Evolutionary conservation across 495 filamentous ascomycete species (phyloP).

Genomic region (Lophiotrema nucula): DNA sequence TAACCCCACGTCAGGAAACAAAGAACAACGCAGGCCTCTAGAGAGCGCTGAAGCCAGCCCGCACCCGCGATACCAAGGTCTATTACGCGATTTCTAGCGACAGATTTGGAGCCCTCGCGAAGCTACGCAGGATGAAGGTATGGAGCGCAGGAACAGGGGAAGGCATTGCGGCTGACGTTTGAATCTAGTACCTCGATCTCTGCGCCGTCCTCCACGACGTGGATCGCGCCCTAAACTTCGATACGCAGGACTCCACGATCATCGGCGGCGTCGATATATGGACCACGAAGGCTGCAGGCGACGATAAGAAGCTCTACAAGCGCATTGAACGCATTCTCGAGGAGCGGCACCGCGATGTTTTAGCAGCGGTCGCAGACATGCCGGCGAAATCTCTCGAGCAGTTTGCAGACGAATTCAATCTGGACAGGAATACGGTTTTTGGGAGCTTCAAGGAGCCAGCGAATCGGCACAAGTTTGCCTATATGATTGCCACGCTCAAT

Average conservation of each 20-base stretch:
- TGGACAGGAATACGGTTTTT: conserved; percentile 84
- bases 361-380: conserved; percentile 76
- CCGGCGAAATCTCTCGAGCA: conserved; percentile 66
- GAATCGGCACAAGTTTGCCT: conserved; percentile 88
- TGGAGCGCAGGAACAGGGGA: too few species aligned
- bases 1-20: conserved; percentile 14
- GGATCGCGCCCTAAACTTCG: conserved; percentile 86
- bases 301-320: conserved; percentile 96
- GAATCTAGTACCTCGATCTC: conserved; percentile 78
- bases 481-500: conserved; percentile 96
- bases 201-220: conserved; percentile 84
- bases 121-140: too few species aligned
- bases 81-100: too few species aligned
- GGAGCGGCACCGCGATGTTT: conserved; percentile 79
- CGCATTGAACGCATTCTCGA: conserved; percentile 86
- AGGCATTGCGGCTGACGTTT: too few species aligned
- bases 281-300: conserved; percentile 90
- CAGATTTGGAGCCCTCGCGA: too few species aligned
- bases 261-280: conserved; percentile 92
- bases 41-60: too few species aligned
- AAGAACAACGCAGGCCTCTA: conserved; percentile 20
- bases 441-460: conserved; percentile 81
- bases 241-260: conserved; percentile 85
- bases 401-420: conserved; percentile 61
- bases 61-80: too few species aligned